These are phyloP conservation scores for Vanderwaltozyma polyspora DNA, from an alignment of 805 yeast genomes.

Conservation along the genomic window DNA sequence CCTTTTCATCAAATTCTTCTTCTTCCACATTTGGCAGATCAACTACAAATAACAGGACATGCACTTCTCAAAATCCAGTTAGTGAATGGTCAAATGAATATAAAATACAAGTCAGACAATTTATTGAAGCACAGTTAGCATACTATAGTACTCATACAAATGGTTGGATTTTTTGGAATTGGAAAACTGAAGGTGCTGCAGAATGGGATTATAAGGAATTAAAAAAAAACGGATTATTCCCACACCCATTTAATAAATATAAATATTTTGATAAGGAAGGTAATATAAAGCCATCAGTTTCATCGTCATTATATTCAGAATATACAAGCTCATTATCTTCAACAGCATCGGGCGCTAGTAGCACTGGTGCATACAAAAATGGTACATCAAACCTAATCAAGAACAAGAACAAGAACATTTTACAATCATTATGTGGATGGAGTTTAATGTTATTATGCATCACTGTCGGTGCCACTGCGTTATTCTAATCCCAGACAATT, in stretches of 20 bases:
- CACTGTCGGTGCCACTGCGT: background rate
- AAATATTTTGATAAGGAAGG: constrained; percentile 32
- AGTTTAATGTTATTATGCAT: background rate
- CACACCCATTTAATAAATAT: constrained; percentile 46
- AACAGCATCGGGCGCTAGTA: background rate
- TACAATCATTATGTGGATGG: too few relatives aligned
- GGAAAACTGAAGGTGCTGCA: constrained; percentile 51
- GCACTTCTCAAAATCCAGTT: constrained; percentile 24
- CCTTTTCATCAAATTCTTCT: too few relatives aligned
- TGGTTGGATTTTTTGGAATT: constrained; percentile 68
- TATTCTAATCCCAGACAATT: background rate
- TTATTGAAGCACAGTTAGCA: constrained; percentile 51
- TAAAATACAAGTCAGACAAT: constrained; percentile 37
- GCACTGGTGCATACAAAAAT: background rate
- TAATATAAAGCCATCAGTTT: constrained; percentile 4
- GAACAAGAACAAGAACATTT: too few relatives aligned
- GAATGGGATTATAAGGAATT: constrained; percentile 57
- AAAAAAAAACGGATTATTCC: constrained; percentile 42
- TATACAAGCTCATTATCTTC: constrained; percentile 4
- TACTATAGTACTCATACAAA: constrained; percentile 34
- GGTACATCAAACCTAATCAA: too few relatives aligned
- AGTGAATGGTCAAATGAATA: constrained; percentile 33
- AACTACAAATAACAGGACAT: constrained; percentile 30
- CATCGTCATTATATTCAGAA: constrained; percentile 9
- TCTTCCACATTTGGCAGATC: too few relatives aligned